Conservation (phyloP, 495 filamentous ascomycete genomes). For the Ascobolus immersus region DNA sequence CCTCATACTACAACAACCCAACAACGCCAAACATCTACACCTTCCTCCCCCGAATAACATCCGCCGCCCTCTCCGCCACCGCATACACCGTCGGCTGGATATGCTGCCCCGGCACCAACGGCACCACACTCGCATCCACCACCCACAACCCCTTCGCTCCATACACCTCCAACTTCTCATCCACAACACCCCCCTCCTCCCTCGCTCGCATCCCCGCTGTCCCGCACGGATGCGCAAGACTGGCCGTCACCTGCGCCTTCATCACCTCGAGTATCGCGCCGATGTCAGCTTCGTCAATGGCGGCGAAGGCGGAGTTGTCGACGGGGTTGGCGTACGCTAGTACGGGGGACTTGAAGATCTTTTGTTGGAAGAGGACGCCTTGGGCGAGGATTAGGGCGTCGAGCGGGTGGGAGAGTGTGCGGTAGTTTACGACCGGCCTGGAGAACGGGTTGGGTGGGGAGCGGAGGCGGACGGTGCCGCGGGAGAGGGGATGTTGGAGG, state of each 20-base stretch:
- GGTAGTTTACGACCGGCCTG: not conserved
- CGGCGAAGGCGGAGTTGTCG: no score
- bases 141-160: slow-evolving; percentile 26
- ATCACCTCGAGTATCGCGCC: not conserved
- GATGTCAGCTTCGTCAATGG: not conserved
- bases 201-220: slow-evolving; percentile 28
- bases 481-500: slow-evolving; percentile 3
- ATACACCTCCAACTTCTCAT: slow-evolving; percentile 22
- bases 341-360: not conserved
- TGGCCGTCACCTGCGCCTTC: not conserved
- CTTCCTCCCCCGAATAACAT: slow-evolving; percentile 18
- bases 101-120: slow-evolving; percentile 25
- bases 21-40: no score
- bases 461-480: not conserved
- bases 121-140: slow-evolving; percentile 28
- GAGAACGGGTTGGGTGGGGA: not conserved
- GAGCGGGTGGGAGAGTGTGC: not conserved
- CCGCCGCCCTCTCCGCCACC: slow-evolving; percentile 29
- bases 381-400: slow-evolving; percentile 1
- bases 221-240: slow-evolving; percentile 22
- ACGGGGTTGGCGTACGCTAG: no score
- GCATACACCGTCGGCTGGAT: slow-evolving; percentile 27
- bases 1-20: no score
- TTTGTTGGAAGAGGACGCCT: not conserved
- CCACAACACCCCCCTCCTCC: slow-evolving; percentile 22